Evolutionary conservation across 257 asterid genomes (phyloP).

Genomic region (Solanum phureja): DNA sequence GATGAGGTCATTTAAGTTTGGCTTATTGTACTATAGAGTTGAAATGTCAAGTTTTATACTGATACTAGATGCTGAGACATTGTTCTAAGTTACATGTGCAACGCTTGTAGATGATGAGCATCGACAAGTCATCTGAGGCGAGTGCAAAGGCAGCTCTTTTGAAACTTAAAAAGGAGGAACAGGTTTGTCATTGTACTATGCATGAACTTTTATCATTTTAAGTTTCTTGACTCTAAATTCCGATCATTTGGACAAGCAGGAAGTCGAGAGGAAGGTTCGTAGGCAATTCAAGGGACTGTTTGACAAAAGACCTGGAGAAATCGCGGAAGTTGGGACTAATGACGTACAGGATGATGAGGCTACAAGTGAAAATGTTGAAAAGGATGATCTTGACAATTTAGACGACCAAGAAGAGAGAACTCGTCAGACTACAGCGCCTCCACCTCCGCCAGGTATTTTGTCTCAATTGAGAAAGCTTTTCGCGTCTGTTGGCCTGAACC

Average conservation of each 20-base stretch:
- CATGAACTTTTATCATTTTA: neutral
- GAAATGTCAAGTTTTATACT: neutral
- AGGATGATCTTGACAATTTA: constrained; percentile 21
- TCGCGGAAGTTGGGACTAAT: constrained; percentile 42
- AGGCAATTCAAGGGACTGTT: constrained; percentile 82
- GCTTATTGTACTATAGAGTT: neutral
- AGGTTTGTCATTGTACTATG: constrained; percentile 43
- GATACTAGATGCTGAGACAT: neutral
- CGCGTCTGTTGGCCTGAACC: constrained; percentile 49
- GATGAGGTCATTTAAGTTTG: neutral
- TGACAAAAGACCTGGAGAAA: constrained; percentile 97
- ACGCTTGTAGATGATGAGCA: constrained; percentile 55
- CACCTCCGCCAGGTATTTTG: constrained; percentile 28
- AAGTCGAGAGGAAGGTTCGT: constrained; percentile 52
- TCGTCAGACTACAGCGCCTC: constrained; percentile 43
- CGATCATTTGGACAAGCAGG: constrained; percentile 33
- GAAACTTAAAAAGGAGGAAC: constrained; percentile 84
- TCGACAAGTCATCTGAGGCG: constrained; percentile 74
- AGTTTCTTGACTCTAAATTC: neutral
- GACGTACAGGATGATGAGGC: constrained; percentile 22
- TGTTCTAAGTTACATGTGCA: neutral
- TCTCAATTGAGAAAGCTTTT: constrained; percentile 47
- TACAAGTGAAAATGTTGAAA: constrained; percentile 19
- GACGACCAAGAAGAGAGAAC: constrained; percentile 34
- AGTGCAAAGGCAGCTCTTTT: constrained; percentile 77